phyloP scores from a whole-genome alignment of 768 basidiomycete genomes.

The Lepiota brunneoincarnata region DNA sequence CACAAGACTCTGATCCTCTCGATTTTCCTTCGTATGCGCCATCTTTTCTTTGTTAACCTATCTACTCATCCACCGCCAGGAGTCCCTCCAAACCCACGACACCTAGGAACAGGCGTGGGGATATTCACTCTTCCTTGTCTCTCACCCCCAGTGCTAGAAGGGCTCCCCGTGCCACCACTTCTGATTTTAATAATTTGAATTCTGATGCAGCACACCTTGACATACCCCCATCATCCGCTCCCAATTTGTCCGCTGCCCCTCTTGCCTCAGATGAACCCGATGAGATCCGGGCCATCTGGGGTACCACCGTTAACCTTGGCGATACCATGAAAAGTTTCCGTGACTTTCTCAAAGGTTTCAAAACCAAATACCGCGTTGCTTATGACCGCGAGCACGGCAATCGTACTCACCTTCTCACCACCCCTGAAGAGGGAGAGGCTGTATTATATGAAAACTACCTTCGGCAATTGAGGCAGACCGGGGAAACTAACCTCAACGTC shows the following conservation, averaged over 20 bases:
- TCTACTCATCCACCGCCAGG: slow-evolving; percentile 26
- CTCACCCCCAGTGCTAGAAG: slow-evolving; percentile 49
- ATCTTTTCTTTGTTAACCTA: background rate
- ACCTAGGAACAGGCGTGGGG: slow-evolving; percentile 77
- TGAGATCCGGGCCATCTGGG: slow-evolving; percentile 94
- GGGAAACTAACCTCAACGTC: slow-evolving; percentile 91
- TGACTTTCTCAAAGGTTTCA: slow-evolving; percentile 89
- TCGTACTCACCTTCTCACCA: slow-evolving; percentile 44
- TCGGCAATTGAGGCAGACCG: slow-evolving; percentile 83
- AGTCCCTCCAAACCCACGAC: slow-evolving; percentile 54
- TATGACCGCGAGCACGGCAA: slow-evolving; percentile 66
- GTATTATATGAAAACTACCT: slow-evolving; percentile 79
- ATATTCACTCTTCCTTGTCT: slow-evolving; percentile 82
- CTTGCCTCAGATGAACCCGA: slow-evolving; percentile 71
- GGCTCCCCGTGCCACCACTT: slow-evolving; percentile 26
- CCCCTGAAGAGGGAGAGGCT: slow-evolving; percentile 67
- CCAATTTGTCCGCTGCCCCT: slow-evolving; percentile 56
- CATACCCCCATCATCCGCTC: slow-evolving; percentile 55
- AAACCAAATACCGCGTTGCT: slow-evolving; percentile 79
- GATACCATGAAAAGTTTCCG: slow-evolving; percentile 91
- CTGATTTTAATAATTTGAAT: slow-evolving; percentile 40
- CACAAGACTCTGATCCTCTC: slow-evolving; percentile 60
- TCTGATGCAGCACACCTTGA: slow-evolving; percentile 60
- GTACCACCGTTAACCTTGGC: slow-evolving; percentile 89
- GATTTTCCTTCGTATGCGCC: slow-evolving; percentile 64